A percentile compares a stretch with the other conserved stretches of the same genome.
Evolutionary conservation across 805 yeast species (phyloP).

Genomic region (Metschnikowia arizonensis): DNA sequence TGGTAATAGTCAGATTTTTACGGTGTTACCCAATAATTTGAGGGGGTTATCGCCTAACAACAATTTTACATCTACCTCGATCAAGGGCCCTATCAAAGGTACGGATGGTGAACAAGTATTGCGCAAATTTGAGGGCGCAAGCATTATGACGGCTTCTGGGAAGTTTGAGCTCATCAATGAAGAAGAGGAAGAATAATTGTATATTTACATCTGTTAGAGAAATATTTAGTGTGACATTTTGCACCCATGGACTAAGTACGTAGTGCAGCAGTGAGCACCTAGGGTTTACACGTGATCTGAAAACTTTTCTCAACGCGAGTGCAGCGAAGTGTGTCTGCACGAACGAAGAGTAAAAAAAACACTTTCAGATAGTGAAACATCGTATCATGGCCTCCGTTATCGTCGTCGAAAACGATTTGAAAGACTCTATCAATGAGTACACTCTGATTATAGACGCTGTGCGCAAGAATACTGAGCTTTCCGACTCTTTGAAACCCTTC

Average conservation of each 20-base stretch:
- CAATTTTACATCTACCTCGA: background rate
- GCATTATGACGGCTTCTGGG: background rate
- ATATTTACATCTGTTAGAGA: background rate
- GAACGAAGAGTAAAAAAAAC: conserved; percentile 6
- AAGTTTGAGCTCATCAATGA: conserved; percentile 5
- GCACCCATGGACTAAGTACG: conserved; percentile 9
- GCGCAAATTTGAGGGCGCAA: conserved; percentile 1
- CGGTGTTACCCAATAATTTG: background rate
- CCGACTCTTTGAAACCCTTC: conserved; percentile 24
- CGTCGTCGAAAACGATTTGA: conserved; percentile 41
- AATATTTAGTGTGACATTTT: conserved; percentile 3
- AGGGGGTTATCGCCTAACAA: background rate
- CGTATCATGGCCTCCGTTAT: conserved; percentile 39
- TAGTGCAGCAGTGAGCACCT: background rate
- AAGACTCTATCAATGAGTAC: conserved; percentile 39
- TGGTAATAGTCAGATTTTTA: background rate
- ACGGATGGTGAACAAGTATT: background rate
- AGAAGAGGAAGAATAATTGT: conserved; percentile 5
- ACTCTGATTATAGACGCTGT: conserved; percentile 35
- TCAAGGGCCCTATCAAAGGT: background rate
- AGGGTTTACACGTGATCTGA: conserved; percentile 17
- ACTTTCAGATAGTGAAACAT: conserved; percentile 1
- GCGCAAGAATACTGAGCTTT: conserved; percentile 26
- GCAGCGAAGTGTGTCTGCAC: conserved; percentile 7
- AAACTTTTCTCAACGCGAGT: conserved; percentile 17